These are phyloP conservation scores for Cucurbita argyrosperma DNA, from an alignment of 306 rosid genomes.

Conservation along the genomic window DNA sequence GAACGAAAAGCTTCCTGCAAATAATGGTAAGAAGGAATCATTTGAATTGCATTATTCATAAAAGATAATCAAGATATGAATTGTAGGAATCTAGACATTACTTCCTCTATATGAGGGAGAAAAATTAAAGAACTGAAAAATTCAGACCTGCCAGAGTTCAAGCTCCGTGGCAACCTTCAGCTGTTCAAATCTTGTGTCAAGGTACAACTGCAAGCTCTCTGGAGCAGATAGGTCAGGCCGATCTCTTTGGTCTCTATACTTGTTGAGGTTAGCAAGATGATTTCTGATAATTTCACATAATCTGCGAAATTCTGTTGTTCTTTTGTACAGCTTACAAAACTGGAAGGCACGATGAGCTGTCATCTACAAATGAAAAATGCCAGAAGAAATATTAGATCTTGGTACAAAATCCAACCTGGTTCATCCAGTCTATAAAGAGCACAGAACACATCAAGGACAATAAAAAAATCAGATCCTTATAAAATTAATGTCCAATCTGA, in stretches of 20 bases:
- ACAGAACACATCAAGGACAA: neutral
- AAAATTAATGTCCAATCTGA: neutral
- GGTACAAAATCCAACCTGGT: neutral
- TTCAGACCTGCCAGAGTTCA: constrained; percentile 87
- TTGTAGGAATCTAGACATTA: neutral
- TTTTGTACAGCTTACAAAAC: constrained; percentile 90
- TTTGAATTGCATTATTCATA: neutral
- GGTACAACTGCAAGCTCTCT: constrained; percentile 84
- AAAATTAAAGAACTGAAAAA: neutral
- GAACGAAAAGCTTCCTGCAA: constrained; percentile 96
- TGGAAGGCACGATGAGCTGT: constrained; percentile 99
- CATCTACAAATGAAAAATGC: constrained; percentile 42
- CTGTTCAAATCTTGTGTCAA: constrained; percentile 94
- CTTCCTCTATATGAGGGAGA: neutral
- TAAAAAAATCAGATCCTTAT: neutral
- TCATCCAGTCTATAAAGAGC: neutral
- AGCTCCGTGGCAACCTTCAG: constrained; percentile 89
- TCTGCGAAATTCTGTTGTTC: constrained; percentile 90
- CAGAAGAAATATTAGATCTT: neutral
- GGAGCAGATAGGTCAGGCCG: constrained; percentile 82
- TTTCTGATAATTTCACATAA: constrained; percentile 87
- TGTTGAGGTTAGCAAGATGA: constrained; percentile 76
- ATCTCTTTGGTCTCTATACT: constrained; percentile 90
- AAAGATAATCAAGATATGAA: neutral
- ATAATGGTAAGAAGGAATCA: neutral